A percentile compares a stretch with the other conserved stretches of the same genome.
Conservation (phyloP, 257 asterid genomes). For the Solanum piurae region DNA sequence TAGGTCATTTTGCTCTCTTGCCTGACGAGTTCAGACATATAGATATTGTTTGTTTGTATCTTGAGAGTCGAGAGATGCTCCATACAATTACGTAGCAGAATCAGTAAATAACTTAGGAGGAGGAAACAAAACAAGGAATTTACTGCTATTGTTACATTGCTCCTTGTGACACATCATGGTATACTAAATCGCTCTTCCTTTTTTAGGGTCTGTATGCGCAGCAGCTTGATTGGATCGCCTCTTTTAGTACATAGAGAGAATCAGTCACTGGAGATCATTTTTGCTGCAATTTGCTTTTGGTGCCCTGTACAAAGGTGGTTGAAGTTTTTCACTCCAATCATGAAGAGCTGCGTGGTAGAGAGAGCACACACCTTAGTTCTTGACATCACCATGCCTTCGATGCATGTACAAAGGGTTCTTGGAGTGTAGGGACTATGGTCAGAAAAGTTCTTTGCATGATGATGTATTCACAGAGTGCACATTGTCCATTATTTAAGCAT, state of each 20-base stretch:
- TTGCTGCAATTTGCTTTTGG: background rate
- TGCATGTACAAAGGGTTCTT: background rate
- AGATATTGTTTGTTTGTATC: background rate
- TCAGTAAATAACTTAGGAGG: background rate
- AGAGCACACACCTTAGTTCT: background rate
- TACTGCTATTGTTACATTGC: background rate
- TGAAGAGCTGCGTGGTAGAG: background rate
- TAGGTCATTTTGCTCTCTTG: background rate
- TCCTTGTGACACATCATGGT: background rate
- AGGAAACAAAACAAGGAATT: background rate
- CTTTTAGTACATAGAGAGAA: background rate
- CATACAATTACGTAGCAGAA: background rate
- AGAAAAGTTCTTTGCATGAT: background rate
- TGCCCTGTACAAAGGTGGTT: background rate
- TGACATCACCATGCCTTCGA: background rate
- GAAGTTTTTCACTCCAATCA: background rate
- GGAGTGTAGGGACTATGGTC: background rate
- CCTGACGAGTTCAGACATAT: background rate
- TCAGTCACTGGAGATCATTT: background rate
- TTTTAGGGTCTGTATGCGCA: constrained; percentile 16
- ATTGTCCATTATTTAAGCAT: background rate
- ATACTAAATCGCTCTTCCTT: background rate
- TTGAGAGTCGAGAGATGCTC: background rate
- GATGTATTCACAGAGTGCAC: background rate
- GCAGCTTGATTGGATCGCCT: constrained; percentile 2